A percentile compares a stretch with the other conserved stretches of the same genome.
These are phyloP conservation scores for Yamadazyma takamatsuzukensis DNA, from an alignment of 805 yeast genomes.

Conservation along the genomic window DNA sequence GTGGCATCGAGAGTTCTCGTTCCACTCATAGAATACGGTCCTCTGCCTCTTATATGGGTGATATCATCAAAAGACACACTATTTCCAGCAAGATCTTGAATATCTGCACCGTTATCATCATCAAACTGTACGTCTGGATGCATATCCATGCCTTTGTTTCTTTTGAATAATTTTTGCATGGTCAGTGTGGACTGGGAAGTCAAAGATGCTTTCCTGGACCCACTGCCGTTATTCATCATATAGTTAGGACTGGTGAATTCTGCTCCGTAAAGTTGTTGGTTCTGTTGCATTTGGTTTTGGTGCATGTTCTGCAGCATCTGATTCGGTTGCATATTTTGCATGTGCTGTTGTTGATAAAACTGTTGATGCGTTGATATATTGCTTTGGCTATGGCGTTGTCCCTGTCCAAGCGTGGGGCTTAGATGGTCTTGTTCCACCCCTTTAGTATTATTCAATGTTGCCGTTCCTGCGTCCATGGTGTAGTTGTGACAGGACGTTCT, in stretches of 20 bases:
- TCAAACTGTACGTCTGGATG: conserved; percentile 26
- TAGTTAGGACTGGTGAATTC: conserved; percentile 8
- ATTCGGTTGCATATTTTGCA: too few species aligned
- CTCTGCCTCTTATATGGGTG: conserved; percentile 59
- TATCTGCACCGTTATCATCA: conserved; percentile 36
- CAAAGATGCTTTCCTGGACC: conserved; percentile 34
- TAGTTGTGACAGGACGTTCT: too few species aligned
- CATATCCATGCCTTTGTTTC: conserved; percentile 28
- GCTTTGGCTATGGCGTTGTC: conserved; percentile 5
- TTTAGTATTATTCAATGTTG: conserved; percentile 11
- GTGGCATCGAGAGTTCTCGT: conserved; percentile 49
- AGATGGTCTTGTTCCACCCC: conserved; percentile 2
- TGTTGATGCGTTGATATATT: conserved; percentile 6
- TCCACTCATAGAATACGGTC: conserved; percentile 54
- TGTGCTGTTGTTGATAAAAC: conserved; percentile 9
- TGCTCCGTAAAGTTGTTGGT: conserved; percentile 5
- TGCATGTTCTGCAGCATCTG: conserved; percentile 6
- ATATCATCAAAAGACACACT: conserved; percentile 62
- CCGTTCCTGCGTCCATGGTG: conserved; percentile 22
- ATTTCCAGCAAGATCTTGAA: conserved; percentile 31
- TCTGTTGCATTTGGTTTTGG: neutral
- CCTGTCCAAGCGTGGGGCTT: conserved; percentile 1
- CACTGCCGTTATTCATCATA: conserved; percentile 9
- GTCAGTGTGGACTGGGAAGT: conserved; percentile 34
- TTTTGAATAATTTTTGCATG: conserved; percentile 40